phyloP scores from a whole-genome alignment of 257 asterid species.

The Solanum rostratum region DNA sequence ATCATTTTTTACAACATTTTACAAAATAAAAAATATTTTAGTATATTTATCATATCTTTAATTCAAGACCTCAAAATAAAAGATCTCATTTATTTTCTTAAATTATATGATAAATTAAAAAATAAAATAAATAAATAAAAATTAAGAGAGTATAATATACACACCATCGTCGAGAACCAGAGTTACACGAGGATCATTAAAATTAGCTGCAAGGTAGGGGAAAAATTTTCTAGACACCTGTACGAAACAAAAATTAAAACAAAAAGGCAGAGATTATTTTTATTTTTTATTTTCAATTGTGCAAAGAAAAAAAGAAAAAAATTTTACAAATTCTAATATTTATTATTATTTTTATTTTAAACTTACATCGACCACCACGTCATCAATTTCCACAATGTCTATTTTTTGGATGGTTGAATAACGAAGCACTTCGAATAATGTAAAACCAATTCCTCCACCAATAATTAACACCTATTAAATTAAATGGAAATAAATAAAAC shows the following conservation, averaged over 20 bases:
- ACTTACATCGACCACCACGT: conserved; percentile 5
- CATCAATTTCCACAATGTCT: conserved; percentile 5
- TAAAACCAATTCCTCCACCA: conserved; percentile 11
- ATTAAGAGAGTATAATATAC: fast-evolving
- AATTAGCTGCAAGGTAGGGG: neutral
- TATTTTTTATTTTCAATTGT: no score
- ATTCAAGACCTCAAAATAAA: neutral
- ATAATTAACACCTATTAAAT: conserved; percentile 1
- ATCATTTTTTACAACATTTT: no score
- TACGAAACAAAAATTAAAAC: neutral
- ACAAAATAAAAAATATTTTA: no score
- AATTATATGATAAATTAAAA: no score
- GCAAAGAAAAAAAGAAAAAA: neutral
- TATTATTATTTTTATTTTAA: no score
- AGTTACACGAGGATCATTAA: conserved; percentile 11
- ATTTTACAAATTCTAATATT: no score
- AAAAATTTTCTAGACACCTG: neutral
- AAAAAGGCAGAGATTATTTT: no score
- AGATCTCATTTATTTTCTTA: no score
- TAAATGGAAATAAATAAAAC: neutral
- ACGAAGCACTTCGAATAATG: conserved; percentile 4
- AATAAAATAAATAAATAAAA: no score
- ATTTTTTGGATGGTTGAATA: neutral
- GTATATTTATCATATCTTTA: no score
- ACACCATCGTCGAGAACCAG: conserved; percentile 1